Evolutionary conservation across 352 stramenopile genomes (phyloP).

Genomic region (Phytophthora brassicae): DNA sequence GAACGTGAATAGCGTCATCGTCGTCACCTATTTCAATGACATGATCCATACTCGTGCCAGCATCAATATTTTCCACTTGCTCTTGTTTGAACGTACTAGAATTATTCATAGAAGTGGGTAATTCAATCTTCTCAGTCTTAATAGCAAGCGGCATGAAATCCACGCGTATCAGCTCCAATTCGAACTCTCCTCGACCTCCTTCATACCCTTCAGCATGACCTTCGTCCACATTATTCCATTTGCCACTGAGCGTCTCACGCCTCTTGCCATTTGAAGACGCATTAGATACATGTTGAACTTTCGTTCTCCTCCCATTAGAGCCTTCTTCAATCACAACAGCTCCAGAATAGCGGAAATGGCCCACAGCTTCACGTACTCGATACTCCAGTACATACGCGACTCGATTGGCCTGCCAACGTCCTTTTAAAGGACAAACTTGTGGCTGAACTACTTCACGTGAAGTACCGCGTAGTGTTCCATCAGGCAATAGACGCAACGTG

Average conservation of each 20-base stretch:
- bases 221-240: constrained; percentile 66
- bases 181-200: constrained; percentile 58
- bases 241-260: constrained; percentile 43
- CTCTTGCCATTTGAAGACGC: constrained; percentile 10
- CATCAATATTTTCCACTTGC: neutral
- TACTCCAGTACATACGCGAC: constrained; percentile 67
- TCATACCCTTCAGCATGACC: constrained; percentile 46
- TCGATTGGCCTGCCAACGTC: constrained; percentile 57
- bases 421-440: constrained; percentile 51
- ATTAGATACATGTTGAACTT: neutral
- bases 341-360: constrained; percentile 62
- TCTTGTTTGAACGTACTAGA: constrained; percentile 2
- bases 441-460: constrained; percentile 65
- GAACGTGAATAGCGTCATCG: constrained; percentile 34
- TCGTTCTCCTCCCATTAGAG: constrained; percentile 5
- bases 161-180: constrained; percentile 50
- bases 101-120: neutral
- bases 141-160: constrained; percentile 22
- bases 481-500: constrained; percentile 54
- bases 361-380: constrained; percentile 61
- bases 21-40: constrained; percentile 24
- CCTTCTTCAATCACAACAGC: constrained; percentile 35
- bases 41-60: neutral
- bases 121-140: constrained; percentile 24
- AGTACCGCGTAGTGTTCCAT: constrained; percentile 51